These are phyloP conservation scores for Poa annua DNA, from an alignment of 176 grass and related monocot species.

Conservation along the genomic window DNA sequence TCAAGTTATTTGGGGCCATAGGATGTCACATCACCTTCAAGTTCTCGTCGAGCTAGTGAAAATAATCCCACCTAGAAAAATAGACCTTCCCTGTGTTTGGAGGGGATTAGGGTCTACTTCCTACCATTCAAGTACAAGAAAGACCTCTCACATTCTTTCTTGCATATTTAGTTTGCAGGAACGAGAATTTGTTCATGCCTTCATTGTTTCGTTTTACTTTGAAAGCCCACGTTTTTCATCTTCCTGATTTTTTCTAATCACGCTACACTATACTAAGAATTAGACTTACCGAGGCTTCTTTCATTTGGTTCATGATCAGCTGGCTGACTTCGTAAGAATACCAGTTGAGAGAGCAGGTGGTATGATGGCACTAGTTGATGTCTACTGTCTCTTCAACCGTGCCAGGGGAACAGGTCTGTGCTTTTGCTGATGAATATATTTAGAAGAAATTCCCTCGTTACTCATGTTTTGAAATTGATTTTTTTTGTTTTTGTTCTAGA, in stretches of 20 bases:
- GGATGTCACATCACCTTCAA: neutral
- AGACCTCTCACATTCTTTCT: neutral
- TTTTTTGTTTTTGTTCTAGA: slow-evolving; percentile 55
- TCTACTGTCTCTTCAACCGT: slow-evolving; percentile 97
- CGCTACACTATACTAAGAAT: neutral
- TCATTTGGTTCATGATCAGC: slow-evolving; percentile 50
- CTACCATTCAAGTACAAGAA: neutral
- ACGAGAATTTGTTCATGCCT: neutral
- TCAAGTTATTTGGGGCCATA: neutral
- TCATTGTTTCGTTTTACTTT: slow-evolving; percentile 26
- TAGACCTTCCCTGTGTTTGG: neutral
- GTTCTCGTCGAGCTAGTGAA: slow-evolving; percentile 15
- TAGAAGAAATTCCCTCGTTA: slow-evolving; percentile 1
- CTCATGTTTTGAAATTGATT: slow-evolving; percentile 37
- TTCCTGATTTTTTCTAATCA: slow-evolving; percentile 12
- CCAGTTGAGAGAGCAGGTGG: slow-evolving; percentile 93
- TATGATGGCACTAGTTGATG: slow-evolving; percentile 91
- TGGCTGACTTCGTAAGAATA: slow-evolving; percentile 86
- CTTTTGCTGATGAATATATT: slow-evolving; percentile 41
- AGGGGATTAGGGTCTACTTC: neutral
- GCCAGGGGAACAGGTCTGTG: slow-evolving; percentile 88
- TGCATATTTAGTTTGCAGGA: slow-evolving; percentile 15
- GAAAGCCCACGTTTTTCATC: neutral
- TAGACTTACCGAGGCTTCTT: slow-evolving; percentile 24
- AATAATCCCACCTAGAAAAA: neutral